Base-by-base conservation (phyloP, 176 grass and related monocot species). In the Olyra latifolia region DNA sequence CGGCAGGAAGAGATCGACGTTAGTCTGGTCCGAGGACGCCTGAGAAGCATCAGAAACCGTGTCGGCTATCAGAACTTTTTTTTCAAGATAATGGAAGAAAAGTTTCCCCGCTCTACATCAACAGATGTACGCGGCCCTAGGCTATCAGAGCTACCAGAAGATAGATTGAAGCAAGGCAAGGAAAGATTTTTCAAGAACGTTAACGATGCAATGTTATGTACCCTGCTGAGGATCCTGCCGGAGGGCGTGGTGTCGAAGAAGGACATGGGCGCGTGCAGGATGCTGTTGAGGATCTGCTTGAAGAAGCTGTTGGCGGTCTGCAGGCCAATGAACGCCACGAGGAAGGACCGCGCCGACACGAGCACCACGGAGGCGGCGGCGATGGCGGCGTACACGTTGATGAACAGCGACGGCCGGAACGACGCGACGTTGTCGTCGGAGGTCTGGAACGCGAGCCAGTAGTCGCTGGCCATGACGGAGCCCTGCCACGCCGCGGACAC, bases 181-280 rank as follows among this genome's bases (percentile, higher is more conserved):
- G 1, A n/a, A 5, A 20, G 10, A 35, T 62, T 60, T 52, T 4
- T 24, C 10, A 54, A 30, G 13, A 62, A 7, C 23, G 44, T n/a
- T n/a, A n/a, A n/a, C n/a, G n/a, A n/a, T n/a, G n/a, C n/a, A n/a
- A 23, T 19, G 22, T 8, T 2, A 3, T 0, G 48, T 84, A 93
- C 91, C 96, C 96, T 85, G 81, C 88, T 99, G 49, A 99, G 96
- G 79, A 99, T 91, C 82, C 96, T 95, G 64, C 92, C 96, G 46
- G 92, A 99, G 8, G 96, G 96, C 10, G 92, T 99, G 23, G 92
- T 99, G 87, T 99, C 92, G 66, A 99, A 99, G 80, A 95, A 99
- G 5, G 92, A 89, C 96, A 99, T 99, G 14, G 96, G 96, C 0
- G 96, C 92, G 80, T 95, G 96, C 17, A 99, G 74, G 75, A 99